Evolutionary conservation across 1,139 yeast species (phyloP), one percentile per base, ranked within the genome.

Genomic region (Saccharomycopsis phalli): DNA sequence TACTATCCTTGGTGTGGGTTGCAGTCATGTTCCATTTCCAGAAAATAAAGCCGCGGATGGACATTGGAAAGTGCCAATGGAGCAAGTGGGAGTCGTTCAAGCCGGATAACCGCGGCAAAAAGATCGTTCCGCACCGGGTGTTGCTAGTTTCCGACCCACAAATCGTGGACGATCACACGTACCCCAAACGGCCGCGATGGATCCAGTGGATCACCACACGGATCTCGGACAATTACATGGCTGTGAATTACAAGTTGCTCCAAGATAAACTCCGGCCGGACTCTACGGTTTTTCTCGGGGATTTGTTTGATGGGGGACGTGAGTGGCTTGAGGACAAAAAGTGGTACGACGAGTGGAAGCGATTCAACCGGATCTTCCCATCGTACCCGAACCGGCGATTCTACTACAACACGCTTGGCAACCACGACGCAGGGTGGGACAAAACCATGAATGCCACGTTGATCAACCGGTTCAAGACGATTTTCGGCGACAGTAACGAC

Each of bases 351-450:
- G 81, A 74, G 49, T 47, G 55, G 2, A 71, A 76, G 0, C 73
- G 74, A 47, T 45, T 49, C 4, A 71, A 73, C 47, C 49, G 59
- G 1, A 41, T 42, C 7, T 54, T 74, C 38, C 74, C 80, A 0
- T 52, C 67, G 5, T 75, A 76, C 50, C 66, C 63, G 4, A 64
- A 60, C 17, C 88, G 96, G n/a, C 27, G 34, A 16, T 31, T 31
- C 18, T 40, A 31, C 30, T 40, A 37, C 23, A 45, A 45, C 34
- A 37, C 41, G 8, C 95, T 97, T 0, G 98, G 98, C 2, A 91
- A 91, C 54, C 98, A 91, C 56, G 98, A 91, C 57, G 86, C 93
- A 50, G 98, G 98, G 0, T 88, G 81, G 58, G 95, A 94, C 28
- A 72, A 76, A 43, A 73, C 78, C 1, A 68, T 74, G 13, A 65